Conservation (phyloP, 2,329 filamentous ascomycete species). For the Colletotrichum sansevieriae region DNA sequence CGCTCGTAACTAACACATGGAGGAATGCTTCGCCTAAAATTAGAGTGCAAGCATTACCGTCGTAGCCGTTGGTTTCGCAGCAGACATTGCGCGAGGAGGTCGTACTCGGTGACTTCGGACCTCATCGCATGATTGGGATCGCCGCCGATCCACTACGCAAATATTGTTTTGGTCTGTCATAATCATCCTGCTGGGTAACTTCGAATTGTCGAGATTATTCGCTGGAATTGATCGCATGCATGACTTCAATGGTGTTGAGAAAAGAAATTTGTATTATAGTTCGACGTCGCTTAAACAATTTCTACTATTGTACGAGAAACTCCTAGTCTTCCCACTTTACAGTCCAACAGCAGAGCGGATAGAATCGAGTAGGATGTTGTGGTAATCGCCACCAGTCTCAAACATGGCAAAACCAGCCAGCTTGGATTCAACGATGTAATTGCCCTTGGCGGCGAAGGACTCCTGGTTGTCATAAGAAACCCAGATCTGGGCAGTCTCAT, state of each 20-base stretch:
- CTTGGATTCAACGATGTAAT: slow-evolving; percentile 21
- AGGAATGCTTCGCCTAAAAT: too few species aligned
- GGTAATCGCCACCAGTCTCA: slow-evolving; percentile 37
- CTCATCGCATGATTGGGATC: slow-evolving; percentile 7
- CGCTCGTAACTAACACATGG: too few species aligned
- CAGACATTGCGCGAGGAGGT: too few species aligned
- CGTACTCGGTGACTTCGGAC: background rate
- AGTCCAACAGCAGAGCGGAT: slow-evolving; percentile 34
- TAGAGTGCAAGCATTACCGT: too few species aligned
- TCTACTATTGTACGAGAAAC: background rate
- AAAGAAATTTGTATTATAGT: slow-evolving; percentile 11
- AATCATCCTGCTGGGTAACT: background rate
- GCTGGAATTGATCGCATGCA: background rate
- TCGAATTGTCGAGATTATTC: too few species aligned
- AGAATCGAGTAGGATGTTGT: slow-evolving; percentile 34
- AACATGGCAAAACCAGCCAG: slow-evolving; percentile 36
- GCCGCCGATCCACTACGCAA: background rate
- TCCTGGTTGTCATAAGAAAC: slow-evolving; percentile 38
- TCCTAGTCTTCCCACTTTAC: background rate
- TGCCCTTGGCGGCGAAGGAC: slow-evolving; percentile 33
- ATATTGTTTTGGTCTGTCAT: background rate
- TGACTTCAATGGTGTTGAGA: background rate
- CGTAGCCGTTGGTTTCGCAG: too few species aligned
- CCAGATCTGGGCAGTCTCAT: slow-evolving; percentile 34
- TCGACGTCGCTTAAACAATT: slow-evolving; percentile 1